Base-by-base conservation (phyloP, 2,329 filamentous ascomycete species). In the Juglanconis oblonga region DNA sequence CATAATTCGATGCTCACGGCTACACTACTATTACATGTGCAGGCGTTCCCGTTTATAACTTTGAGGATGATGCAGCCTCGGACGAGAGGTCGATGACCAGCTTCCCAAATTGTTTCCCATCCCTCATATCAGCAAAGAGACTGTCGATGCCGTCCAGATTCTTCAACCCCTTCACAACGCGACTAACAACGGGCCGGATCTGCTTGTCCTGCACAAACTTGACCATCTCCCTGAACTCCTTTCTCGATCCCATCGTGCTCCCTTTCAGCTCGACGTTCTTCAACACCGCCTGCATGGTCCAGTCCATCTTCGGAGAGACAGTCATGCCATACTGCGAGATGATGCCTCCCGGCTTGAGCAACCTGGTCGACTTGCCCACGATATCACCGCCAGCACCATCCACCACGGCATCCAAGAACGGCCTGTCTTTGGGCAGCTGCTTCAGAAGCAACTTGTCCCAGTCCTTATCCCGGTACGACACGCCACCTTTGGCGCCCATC, bases 281-380 rank as follows among this genome's bases (percentile, higher is more conserved):
- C 62, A 98, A 75, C 13, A 95, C 89, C 0, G 92, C 92, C 62
- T 80, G 76, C 90, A 97, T 97, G 11, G 85, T 69, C 83, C 91
- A 97, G 55, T 91, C 86, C 88, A 96, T 94, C 76, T 89, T 91
- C 1, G 94, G 93, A 0, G 81, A 79, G 2, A 90, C 78, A 0
- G 94, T 98, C 94, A 98, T 97, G 62, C 95, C 94, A 72, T 98
- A 98, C 66, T 88, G 80, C 2, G 87, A 84, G 61, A 98, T 88
- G n/a, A 94, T 81, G 57, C 93, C 95, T 5, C 95, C 94, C 1
- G 83, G 74, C 83, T 91, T 93, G 55, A 98, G 77, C 55, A 97
- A 70, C 69, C 79, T 86, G 51, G 81, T 77, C 1, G 85, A 83
- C 71, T 87, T 89, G 42, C 81, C 78, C n/a, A 96, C 83, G 48